phyloP scores from a whole-genome alignment of 768 basidiomycete genomes.

The Panaeolus papilionaceus region DNA sequence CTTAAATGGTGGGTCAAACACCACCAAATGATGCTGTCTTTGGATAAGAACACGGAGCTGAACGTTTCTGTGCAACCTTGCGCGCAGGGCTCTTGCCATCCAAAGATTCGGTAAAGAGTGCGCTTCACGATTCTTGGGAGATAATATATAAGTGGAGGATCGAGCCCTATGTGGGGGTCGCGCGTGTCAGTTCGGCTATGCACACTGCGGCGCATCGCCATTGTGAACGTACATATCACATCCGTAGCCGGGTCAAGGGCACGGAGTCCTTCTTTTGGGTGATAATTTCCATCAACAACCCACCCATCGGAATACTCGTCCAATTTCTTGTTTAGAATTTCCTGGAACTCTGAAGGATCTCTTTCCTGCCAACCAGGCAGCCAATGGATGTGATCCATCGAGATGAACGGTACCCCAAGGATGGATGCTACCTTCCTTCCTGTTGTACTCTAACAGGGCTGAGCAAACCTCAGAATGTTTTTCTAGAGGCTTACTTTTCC shows the following conservation, averaged over 20 bases:
- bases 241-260: conserved; percentile 48
- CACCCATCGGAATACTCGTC: conserved; percentile 43
- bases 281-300: conserved; percentile 59
- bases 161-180: conserved; percentile 54
- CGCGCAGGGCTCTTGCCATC: conserved; percentile 43
- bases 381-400: conserved; percentile 54
- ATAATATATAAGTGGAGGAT: conserved; percentile 63
- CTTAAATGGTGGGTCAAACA: conserved; percentile 45
- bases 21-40: conserved; percentile 58
- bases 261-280: conserved; percentile 30
- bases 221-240: conserved; percentile 50
- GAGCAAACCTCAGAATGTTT: background rate
- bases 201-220: background rate
- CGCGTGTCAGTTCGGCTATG: background rate
- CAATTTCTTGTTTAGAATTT: conserved; percentile 32
- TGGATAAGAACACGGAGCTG: conserved; percentile 45
- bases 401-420: conserved; percentile 48
- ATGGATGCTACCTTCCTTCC: conserved; percentile 44
- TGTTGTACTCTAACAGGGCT: conserved; percentile 50
- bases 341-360: conserved; percentile 19
- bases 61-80: conserved; percentile 52
- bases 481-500: conserved; percentile 13
- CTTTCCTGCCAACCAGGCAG: conserved; percentile 49
- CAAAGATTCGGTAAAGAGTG: conserved; percentile 50
- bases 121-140: conserved; percentile 60